Percentiles rank a stretch among this genome's conserved stretches.
These are phyloP conservation scores for Cunninghamia lanceolata DNA, from an alignment of 75 land plant species.

Conservation along the genomic window DNA sequence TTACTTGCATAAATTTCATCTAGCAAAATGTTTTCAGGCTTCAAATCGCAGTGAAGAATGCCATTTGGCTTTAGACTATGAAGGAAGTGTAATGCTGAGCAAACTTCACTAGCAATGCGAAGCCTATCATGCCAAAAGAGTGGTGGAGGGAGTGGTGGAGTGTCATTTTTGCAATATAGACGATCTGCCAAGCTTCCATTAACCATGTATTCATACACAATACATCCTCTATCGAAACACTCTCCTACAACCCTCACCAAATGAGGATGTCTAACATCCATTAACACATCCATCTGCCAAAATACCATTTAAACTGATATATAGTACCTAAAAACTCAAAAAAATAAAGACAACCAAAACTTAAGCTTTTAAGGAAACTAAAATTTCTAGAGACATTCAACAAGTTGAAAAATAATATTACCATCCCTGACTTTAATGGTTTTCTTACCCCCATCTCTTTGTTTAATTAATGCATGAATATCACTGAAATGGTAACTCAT, in stretches of 20 bases:
- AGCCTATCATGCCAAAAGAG: constrained; percentile 14
- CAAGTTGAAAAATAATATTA: too few species aligned
- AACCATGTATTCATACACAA: constrained; percentile 39
- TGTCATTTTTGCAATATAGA: constrained; percentile 9
- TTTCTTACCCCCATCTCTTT: too few species aligned
- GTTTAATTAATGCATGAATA: too few species aligned
- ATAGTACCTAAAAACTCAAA: too few species aligned
- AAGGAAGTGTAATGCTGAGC: constrained; percentile 17
- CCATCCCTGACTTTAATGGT: too few species aligned
- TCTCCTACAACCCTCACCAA: constrained; percentile 19
- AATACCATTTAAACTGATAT: background rate
- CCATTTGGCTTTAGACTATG: constrained; percentile 11
- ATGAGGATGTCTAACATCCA: constrained; percentile 16
- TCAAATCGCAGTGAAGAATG: constrained; percentile 42
- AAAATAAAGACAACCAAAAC: too few species aligned
- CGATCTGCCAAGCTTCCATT: constrained; percentile 35
- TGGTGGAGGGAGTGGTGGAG: constrained; percentile 9
- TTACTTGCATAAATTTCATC: constrained; percentile 14
- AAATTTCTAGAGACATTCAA: too few species aligned
- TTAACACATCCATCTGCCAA: constrained; percentile 22
- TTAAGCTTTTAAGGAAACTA: too few species aligned
- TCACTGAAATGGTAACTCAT: too few species aligned
- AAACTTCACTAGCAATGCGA: constrained; percentile 12
- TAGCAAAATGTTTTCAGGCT: constrained; percentile 38
- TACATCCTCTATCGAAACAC: constrained; percentile 15